Evolutionary conservation across 2,329 filamentous ascomycete species (phyloP), one percentile per base, ranked within the genome.

Genomic region (Aureobasidium namibiae): DNA sequence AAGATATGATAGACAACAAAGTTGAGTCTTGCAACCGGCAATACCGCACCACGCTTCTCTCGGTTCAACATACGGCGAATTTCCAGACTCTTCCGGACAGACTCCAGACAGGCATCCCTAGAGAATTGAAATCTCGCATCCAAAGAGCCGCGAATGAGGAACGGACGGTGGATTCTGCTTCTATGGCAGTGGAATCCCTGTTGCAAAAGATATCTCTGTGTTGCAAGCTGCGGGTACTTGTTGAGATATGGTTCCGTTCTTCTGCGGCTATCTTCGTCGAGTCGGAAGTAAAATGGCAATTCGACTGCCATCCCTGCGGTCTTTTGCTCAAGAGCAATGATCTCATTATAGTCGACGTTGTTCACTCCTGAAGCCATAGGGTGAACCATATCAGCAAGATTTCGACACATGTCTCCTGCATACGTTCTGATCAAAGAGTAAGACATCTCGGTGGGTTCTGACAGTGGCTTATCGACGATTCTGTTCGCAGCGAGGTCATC

Each of bases 341-440:
- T 58, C 5, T 52, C 58, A 16, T 61, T 56, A 42, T 66, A 65
- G 14, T 62, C 63, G 50, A 65, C 16, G 16, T 18, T 57, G 23
- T 57, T 48, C 5, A 57, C 54, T 14, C 54, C 54, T 21, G 23
- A 38, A 3, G 54, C 54, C 36, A 59, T 7, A 0, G 38, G 46
- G 13, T 50, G 45, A 2, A 64, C 26, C 14, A 60, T 18, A 50
- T 80, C 76, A 2, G 74, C 67, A 2, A 78, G 70, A 8, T 70
- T 66, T 3, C 76, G 72, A 45, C 73, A 76, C 4, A 74, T 63
- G 34, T 71, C 67, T 14, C 72, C 72, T 10, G 79, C 64, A 29
- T 70, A 71, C n/a, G 77, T 67, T 0, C 77, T 72, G 34, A 74
- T 68, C 5, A 78, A 65, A 24, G 72, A 74, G 60, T 77, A 80